Conservation (phyloP, 257 asterid species). For the Dorcoceras hygrometricum region DNA sequence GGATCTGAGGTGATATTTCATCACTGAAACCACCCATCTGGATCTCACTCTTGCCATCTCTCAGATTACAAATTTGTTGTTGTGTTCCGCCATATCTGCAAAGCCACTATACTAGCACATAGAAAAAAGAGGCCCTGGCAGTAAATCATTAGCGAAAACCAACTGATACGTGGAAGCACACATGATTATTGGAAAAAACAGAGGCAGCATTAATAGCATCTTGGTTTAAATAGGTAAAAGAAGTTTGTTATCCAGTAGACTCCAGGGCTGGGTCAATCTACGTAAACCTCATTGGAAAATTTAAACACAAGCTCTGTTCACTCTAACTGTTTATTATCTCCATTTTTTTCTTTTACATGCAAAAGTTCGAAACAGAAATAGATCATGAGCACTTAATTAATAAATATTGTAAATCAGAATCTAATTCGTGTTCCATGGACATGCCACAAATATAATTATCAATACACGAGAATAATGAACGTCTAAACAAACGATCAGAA, state of each 20-base stretch:
- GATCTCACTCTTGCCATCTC: constrained; percentile 45
- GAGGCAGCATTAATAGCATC: neutral
- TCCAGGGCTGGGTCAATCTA: neutral
- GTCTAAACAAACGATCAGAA: constrained; percentile 26
- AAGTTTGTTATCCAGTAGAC: neutral
- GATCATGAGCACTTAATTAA: neutral
- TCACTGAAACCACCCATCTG: constrained; percentile 76
- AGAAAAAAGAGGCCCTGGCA: constrained; percentile 79
- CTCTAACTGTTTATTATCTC: no score
- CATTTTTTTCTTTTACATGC: neutral
- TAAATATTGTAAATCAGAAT: constrained; percentile 16
- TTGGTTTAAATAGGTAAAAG: neutral
- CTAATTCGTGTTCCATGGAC: neutral
- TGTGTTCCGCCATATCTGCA: constrained; percentile 50
- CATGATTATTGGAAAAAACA: neutral
- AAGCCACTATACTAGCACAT: constrained; percentile 93
- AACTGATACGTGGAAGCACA: constrained; percentile 47
- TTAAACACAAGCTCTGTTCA: neutral
- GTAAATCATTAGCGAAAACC: constrained; percentile 89
- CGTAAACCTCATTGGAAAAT: neutral
- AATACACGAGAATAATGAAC: neutral
- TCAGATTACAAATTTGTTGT: constrained; percentile 32
- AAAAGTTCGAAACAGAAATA: no score
- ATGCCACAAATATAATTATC: neutral
- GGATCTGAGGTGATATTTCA: constrained; percentile 62